These are phyloP conservation scores for Stevia rebaudiana DNA, from an alignment of 140 eudicot genomes.

Conservation along the genomic window DNA sequence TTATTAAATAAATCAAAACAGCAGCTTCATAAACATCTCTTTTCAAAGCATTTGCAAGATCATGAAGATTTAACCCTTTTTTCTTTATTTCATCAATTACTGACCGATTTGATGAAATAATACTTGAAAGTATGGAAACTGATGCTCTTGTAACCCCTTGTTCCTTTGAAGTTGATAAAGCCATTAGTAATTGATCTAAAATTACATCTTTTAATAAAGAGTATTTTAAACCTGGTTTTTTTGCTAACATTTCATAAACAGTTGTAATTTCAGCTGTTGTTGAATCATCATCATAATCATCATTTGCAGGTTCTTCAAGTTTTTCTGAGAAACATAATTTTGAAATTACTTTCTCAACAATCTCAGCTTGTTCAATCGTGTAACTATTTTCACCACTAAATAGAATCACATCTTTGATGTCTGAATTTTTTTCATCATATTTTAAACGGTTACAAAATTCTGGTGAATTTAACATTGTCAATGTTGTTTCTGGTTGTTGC, in stretches of 20 bases:
- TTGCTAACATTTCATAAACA: constrained; percentile 49
- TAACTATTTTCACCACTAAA: constrained; percentile 34
- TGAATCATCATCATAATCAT: constrained; percentile 12
- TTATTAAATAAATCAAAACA: constrained; percentile 52
- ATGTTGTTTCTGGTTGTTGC: constrained; percentile 27
- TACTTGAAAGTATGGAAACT: constrained; percentile 60
- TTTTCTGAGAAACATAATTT: constrained; percentile 66
- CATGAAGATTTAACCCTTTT: constrained; percentile 55
- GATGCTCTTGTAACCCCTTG: constrained; percentile 61
- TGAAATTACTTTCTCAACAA: constrained; percentile 61
- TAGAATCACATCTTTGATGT: constrained; percentile 2
- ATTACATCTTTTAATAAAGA: constrained; percentile 62
- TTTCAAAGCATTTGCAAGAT: constrained; percentile 66
- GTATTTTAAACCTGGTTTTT: constrained; percentile 65
- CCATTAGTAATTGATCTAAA: constrained; percentile 57
- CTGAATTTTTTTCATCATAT: constrained; percentile 18
- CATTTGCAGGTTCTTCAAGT: constrained; percentile 15
- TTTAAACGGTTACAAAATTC: constrained; percentile 30
- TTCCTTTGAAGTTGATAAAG: constrained; percentile 69
- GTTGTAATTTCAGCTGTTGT: constrained; percentile 51
- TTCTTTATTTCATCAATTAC: constrained; percentile 52
- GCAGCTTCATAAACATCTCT: constrained; percentile 70
- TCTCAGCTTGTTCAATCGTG: constrained; percentile 45
- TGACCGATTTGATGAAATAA: constrained; percentile 45
- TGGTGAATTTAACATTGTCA: constrained; percentile 20